These are phyloP conservation scores for Cicer bijugum DNA, from an alignment of 306 rosid genomes.

Conservation along the genomic window DNA sequence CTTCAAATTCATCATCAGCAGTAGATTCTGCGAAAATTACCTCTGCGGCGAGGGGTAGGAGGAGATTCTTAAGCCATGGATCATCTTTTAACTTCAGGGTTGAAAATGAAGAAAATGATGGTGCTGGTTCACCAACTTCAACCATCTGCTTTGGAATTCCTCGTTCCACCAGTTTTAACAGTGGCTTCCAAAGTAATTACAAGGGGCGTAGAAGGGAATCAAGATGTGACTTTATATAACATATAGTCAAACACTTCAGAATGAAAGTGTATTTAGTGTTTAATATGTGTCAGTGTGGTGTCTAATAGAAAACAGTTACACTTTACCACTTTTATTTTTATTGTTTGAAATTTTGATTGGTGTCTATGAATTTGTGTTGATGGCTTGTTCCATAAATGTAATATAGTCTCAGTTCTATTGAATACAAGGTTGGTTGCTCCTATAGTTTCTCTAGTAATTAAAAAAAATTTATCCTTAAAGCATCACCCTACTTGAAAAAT, in stretches of 20 bases:
- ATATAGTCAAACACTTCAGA: neutral
- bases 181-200: conserved; percentile 29
- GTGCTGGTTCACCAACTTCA: conserved; percentile 54
- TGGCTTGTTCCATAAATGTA: neutral
- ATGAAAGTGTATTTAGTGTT: neutral
- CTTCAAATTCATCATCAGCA: conserved; percentile 37
- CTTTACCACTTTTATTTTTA: neutral
- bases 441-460: neutral
- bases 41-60: conserved; percentile 14
- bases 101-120: conserved; percentile 39
- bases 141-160: conserved; percentile 59
- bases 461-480: neutral
- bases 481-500: neutral
- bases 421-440: neutral
- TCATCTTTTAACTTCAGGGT: conserved; percentile 56
- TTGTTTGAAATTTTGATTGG: neutral
- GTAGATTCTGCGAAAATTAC: conserved; percentile 41
- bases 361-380: neutral
- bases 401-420: conserved; percentile 20
- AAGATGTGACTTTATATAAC: neutral
- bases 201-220: conserved; percentile 10
- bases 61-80: conserved; percentile 48
- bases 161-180: conserved; percentile 28
- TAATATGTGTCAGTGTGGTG: neutral
- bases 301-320: neutral